phyloP scores from a whole-genome alignment of 805 yeast species.

The Groenewaldozyma tartarivorans region DNA sequence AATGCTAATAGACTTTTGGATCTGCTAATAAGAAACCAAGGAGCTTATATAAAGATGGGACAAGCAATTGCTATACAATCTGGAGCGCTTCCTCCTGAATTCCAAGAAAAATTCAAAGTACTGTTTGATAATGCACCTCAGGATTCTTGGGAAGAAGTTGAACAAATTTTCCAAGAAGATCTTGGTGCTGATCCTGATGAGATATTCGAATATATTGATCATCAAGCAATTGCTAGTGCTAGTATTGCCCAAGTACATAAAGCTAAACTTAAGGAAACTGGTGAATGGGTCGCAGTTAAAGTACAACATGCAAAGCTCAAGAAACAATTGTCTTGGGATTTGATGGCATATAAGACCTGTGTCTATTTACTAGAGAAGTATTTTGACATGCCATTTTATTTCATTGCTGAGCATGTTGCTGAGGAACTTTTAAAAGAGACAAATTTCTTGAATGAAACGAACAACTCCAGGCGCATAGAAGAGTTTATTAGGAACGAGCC shows the following conservation, averaged over 20 bases:
- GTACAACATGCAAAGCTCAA: constrained; percentile 69
- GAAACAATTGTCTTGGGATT: constrained; percentile 52
- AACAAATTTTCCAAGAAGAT: constrained; percentile 22
- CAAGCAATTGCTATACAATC: constrained; percentile 76
- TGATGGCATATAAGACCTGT: constrained; percentile 45
- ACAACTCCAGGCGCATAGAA: constrained; percentile 39
- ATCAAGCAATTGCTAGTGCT: constrained; percentile 62
- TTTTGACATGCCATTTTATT: constrained; percentile 56
- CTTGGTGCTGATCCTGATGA: constrained; percentile 35
- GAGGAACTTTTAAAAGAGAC: constrained; percentile 51
- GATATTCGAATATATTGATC: constrained; percentile 40
- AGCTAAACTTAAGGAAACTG: constrained; percentile 50
- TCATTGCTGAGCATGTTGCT: constrained; percentile 48
- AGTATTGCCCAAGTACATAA: constrained; percentile 90
- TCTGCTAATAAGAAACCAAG: constrained; percentile 40
- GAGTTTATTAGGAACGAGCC: constrained; percentile 34
- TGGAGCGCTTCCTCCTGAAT: constrained; percentile 53
- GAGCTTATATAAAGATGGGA: constrained; percentile 66
- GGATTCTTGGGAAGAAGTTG: constrained; percentile 33
- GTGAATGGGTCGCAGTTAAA: constrained; percentile 80
- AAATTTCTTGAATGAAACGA: constrained; percentile 47
- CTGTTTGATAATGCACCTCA: constrained; percentile 67
- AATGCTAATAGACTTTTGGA: constrained; percentile 43
- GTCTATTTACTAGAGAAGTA: constrained; percentile 42
- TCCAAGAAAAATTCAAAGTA: constrained; percentile 44